Evolutionary conservation across 2,329 filamentous ascomycete species (phyloP).

Genomic region (Gremmenia infestans): DNA sequence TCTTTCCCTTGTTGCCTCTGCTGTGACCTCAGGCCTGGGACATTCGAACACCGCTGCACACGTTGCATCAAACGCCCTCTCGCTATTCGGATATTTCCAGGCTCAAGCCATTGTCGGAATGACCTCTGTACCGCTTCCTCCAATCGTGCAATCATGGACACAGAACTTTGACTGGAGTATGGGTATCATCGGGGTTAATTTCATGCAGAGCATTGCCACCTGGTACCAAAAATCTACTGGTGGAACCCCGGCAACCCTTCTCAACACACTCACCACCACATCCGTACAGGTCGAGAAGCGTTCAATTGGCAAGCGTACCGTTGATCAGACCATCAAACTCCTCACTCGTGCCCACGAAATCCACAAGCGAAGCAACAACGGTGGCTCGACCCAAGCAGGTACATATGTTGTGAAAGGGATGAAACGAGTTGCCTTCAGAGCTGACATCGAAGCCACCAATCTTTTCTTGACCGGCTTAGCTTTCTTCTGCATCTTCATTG

Average conservation of each 20-base stretch:
- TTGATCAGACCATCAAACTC: constrained; percentile 30
- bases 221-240: constrained; percentile 96
- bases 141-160: constrained; percentile 87
- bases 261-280: constrained; percentile 66
- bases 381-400: constrained; percentile 49
- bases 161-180: constrained; percentile 98
- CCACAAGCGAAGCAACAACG: constrained; percentile 47
- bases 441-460: constrained; percentile 82
- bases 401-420: constrained; percentile 71
- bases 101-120: constrained; percentile 88
- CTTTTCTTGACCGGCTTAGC: constrained; percentile 87
- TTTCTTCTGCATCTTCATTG: constrained; percentile 82
- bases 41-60: constrained; percentile 93
- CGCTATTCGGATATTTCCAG: constrained; percentile 94
- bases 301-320: constrained; percentile 49
- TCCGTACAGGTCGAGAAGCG: constrained; percentile 74
- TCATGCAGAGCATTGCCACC: constrained; percentile 82
- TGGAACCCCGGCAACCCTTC: constrained; percentile 72
- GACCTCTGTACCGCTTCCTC: constrained; percentile 73
- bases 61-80: constrained; percentile 87
- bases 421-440: constrained; percentile 80
- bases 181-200: constrained; percentile 85
- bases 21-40: constrained; percentile 81
- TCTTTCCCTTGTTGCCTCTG: constrained; percentile 76
- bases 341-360: constrained; percentile 32